Evolutionary conservation across 208 protist species (phyloP).

Genomic region (Trypanosoma conorhini): DNA sequence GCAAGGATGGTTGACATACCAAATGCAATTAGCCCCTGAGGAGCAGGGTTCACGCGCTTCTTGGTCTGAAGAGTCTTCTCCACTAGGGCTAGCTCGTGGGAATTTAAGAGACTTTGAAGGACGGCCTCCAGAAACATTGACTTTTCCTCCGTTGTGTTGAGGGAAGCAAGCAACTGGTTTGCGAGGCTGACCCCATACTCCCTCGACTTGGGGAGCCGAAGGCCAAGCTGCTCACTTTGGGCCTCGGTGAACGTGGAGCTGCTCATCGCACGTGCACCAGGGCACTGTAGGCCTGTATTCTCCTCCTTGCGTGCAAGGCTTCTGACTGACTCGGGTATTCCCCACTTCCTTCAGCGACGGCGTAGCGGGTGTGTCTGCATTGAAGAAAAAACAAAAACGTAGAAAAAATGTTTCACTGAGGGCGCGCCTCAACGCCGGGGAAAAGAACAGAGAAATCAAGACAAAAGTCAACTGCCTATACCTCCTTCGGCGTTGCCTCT

Average conservation of each 20-base stretch:
- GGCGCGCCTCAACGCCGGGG: too few species aligned
- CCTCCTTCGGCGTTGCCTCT: too few species aligned
- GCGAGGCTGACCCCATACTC: not conserved
- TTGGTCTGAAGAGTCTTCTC: not conserved
- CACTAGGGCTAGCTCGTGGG: not conserved
- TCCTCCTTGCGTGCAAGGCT: too few species aligned
- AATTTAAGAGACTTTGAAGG: not conserved
- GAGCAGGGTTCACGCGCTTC: not conserved
- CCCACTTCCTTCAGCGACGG: too few species aligned
- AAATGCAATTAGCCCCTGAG: slow-evolving; percentile 7
- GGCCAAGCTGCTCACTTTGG: not conserved
- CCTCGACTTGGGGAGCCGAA: not conserved
- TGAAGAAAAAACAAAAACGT: too few species aligned
- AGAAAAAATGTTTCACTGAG: too few species aligned
- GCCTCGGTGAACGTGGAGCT: not conserved
- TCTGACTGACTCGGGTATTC: too few species aligned
- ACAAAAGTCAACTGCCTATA: too few species aligned
- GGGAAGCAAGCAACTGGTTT: not conserved
- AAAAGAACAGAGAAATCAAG: too few species aligned
- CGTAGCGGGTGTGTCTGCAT: too few species aligned
- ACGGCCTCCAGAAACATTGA: not conserved
- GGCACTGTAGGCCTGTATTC: not conserved
- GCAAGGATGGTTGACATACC: slow-evolving; percentile 15
- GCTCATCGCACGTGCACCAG: not conserved
- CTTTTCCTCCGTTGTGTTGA: not conserved